Percentiles rank a stretch among this genome's conserved stretches.
phyloP scores from a whole-genome alignment of 2,329 filamentous ascomycete species.

The Fusarium oligoseptatum region DNA sequence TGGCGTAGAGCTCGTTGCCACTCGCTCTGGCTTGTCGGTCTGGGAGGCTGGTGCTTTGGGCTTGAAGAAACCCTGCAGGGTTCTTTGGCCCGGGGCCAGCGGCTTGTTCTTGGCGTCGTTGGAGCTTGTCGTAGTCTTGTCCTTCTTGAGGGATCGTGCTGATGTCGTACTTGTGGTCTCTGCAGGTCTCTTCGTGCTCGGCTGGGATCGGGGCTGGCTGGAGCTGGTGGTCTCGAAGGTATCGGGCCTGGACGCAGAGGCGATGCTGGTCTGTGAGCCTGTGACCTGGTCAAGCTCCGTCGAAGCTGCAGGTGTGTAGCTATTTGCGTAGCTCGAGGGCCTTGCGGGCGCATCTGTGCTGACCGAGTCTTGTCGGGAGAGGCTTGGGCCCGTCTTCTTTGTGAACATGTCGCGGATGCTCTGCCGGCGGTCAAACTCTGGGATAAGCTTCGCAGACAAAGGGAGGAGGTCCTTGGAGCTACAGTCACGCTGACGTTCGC shows the following conservation, averaged over 20 bases:
- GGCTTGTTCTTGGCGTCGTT: conserved; percentile 51
- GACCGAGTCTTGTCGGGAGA: conserved; percentile 9
- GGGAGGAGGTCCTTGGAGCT: conserved; percentile 75
- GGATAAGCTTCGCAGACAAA: conserved; percentile 84
- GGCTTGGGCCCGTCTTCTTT: conserved; percentile 44
- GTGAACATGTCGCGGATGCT: conserved; percentile 96
- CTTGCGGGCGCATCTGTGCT: conserved; percentile 3
- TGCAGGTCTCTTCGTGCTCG: conserved; percentile 33
- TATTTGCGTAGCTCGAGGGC: neutral
- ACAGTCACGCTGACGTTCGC: conserved; percentile 76
- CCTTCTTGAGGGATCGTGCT: conserved; percentile 41
- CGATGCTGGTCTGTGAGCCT: neutral
- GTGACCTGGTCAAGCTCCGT: neutral
- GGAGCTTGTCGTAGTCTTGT: conserved; percentile 40
- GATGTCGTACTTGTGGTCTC: conserved; percentile 16
- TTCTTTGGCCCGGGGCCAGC: conserved; percentile 60
- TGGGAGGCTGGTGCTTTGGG: conserved; percentile 51
- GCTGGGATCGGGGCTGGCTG: conserved; percentile 6
- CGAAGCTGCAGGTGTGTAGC: neutral
- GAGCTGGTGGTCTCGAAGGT: neutral
- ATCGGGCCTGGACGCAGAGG: neutral
- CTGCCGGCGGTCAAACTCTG: conserved; percentile 86
- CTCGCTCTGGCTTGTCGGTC: conserved; percentile 8
- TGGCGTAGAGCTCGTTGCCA: conserved; percentile 19
- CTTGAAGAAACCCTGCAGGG: conserved; percentile 85